These are phyloP conservation scores for Citrus cavaleriei DNA, from an alignment of 345 rosid genomes.

Conservation along the genomic window DNA sequence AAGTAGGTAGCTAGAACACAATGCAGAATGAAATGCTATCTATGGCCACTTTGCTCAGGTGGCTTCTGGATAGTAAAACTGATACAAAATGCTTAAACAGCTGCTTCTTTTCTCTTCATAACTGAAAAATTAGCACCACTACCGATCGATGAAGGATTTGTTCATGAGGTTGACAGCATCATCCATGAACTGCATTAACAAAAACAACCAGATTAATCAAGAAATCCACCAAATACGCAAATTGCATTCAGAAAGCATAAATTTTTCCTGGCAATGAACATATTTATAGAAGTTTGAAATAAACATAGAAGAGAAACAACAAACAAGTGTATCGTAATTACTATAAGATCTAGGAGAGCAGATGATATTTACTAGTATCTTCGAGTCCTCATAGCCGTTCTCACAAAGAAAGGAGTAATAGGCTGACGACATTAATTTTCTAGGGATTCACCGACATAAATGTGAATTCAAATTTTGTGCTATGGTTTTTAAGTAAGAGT, in stretches of 20 bases:
- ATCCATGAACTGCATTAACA: slow-evolving; percentile 77
- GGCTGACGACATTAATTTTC: not conserved
- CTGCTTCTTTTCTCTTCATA: slow-evolving; percentile 8
- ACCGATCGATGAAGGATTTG: slow-evolving; percentile 80
- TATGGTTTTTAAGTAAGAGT: not conserved
- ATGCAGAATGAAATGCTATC: slow-evolving; percentile 7
- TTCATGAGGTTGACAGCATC: slow-evolving; percentile 80
- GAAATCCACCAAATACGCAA: not conserved
- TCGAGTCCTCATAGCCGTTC: not conserved
- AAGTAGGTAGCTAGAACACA: not conserved
- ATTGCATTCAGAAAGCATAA: not conserved
- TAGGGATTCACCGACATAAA: no score
- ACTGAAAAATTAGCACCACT: slow-evolving; percentile 15
- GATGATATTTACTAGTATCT: not conserved
- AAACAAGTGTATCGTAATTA: not conserved
- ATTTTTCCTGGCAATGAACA: not conserved
- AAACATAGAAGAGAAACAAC: not conserved
- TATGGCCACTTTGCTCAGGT: slow-evolving; percentile 12
- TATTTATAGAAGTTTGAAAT: not conserved
- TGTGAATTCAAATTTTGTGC: not conserved
- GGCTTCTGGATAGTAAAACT: slow-evolving; percentile 5
- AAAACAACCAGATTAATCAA: slow-evolving; percentile 11
- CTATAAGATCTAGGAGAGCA: not conserved
- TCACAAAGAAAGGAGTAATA: not conserved
- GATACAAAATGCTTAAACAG: not conserved